Evolutionary conservation across 441 rosid genomes (phyloP).

Genomic region (Aquilaria agallochum): DNA sequence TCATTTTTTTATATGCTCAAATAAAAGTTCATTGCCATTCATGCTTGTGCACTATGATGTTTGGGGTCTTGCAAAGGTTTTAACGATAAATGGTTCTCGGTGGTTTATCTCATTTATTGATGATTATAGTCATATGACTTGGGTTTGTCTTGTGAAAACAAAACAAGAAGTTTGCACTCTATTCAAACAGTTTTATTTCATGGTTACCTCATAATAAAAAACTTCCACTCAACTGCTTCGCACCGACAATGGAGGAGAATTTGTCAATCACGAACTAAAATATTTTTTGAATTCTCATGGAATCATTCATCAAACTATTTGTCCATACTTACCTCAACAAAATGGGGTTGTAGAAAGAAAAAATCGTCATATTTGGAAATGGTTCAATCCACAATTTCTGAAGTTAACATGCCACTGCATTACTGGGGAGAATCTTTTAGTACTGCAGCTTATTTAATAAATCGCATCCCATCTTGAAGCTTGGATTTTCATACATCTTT

Average conservation of each 20-base stretch:
- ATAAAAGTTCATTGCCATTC: neutral
- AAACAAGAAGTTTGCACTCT: neutral
- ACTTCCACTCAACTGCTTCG: neutral
- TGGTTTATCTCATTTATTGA: conserved; percentile 8
- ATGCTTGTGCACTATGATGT: conserved; percentile 3
- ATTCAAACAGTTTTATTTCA: neutral
- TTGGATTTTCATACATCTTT: neutral
- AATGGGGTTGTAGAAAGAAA: neutral
- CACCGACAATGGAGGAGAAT: neutral
- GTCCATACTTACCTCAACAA: neutral
- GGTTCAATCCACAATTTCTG: neutral
- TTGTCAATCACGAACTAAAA: neutral
- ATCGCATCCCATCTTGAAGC: neutral
- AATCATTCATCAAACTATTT: conserved; percentile 1
- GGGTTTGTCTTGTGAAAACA: conserved; percentile 2
- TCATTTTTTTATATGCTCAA: neutral
- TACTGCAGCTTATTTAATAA: neutral
- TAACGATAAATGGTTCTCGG: neutral
- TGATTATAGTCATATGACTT: neutral
- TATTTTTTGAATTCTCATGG: neutral
- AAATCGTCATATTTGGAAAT: conserved; percentile 2
- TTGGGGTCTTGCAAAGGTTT: neutral
- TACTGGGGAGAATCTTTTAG: conserved; percentile 4
- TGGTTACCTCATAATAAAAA: neutral
- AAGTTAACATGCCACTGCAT: neutral